phyloP scores from a whole-genome alignment of 2,329 filamentous ascomycete species.

The Xylaria sp. region DNA sequence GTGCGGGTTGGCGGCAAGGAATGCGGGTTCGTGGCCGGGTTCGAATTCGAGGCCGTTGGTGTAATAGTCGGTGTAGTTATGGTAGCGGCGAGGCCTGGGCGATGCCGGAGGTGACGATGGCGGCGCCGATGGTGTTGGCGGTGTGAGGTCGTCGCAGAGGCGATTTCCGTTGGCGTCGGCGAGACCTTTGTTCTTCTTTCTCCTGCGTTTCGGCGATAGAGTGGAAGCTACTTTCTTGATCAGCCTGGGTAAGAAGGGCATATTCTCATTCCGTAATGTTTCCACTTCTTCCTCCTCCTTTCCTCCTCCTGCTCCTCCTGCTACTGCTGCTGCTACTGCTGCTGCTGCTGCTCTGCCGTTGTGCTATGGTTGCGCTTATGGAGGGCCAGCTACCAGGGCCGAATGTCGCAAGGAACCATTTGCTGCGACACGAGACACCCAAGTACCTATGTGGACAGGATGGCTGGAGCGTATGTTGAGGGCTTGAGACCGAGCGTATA shows the following conservation, averaged over 20 bases:
- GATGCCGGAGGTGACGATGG: not conserved
- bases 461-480: not conserved
- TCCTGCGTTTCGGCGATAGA: constrained; percentile 37
- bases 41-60: not conserved
- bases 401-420: not conserved
- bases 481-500: not conserved
- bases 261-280: not conserved
- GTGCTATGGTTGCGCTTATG: not conserved
- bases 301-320: not conserved
- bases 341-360: not conserved
- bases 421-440: not conserved
- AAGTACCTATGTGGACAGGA: not conserved
- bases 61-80: constrained; percentile 2
- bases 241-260: constrained; percentile 41
- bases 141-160: not conserved
- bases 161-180: not conserved
- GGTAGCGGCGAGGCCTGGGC: not conserved
- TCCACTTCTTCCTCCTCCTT: not conserved
- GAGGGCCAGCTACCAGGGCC: constrained; percentile 11
- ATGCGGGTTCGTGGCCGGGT: not conserved
- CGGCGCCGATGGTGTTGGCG: not conserved
- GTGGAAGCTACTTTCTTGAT: constrained; percentile 43
- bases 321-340: not conserved
- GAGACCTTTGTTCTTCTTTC: constrained; percentile 24
- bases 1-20: not conserved